Evolutionary conservation across 768 basidiomycete species (phyloP).

Genomic region (Floccularia luteovirens): DNA sequence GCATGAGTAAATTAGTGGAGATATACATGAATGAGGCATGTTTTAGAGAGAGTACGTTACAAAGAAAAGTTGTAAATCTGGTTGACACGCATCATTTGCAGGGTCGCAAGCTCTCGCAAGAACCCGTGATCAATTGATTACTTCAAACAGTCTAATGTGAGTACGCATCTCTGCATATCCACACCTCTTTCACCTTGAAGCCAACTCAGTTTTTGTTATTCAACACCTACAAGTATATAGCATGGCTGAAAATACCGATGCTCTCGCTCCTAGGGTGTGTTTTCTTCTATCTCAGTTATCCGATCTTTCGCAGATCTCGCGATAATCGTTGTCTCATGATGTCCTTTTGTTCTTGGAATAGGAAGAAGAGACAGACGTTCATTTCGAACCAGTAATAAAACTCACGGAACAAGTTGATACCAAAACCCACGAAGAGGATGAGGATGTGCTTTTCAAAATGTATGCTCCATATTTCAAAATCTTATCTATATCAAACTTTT

Average conservation of each 20-base stretch:
- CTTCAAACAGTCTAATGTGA: too few species aligned
- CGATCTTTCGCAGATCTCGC: neutral
- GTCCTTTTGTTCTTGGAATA: slow-evolving; percentile 16
- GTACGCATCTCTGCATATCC: too few species aligned
- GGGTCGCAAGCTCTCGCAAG: slow-evolving; percentile 2
- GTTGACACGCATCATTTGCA: slow-evolving; percentile 7
- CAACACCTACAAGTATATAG: slow-evolving; percentile 11
- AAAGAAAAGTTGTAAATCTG: slow-evolving; percentile 1
- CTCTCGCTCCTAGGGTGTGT: slow-evolving; percentile 68
- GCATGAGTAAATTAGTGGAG: slow-evolving; percentile 27
- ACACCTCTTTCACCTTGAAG: too few species aligned
- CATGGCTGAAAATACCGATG: slow-evolving; percentile 56
- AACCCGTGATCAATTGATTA: too few species aligned
- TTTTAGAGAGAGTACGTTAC: neutral
- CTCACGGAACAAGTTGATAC: slow-evolving; percentile 94
- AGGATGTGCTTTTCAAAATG: slow-evolving; percentile 94
- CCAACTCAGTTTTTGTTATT: neutral
- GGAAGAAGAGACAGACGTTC: slow-evolving; percentile 80
- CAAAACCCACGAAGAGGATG: slow-evolving; percentile 94
- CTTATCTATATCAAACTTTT: slow-evolving; percentile 17
- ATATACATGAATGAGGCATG: slow-evolving; percentile 24
- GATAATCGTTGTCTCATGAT: slow-evolving; percentile 13
- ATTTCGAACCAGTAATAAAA: slow-evolving; percentile 95
- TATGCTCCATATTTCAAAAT: slow-evolving; percentile 36
- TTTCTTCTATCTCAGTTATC: slow-evolving; percentile 6